These are phyloP conservation scores for Cladosporium cucumerinum DNA, from an alignment of 2,329 filamentous ascomycete species.

Conservation along the genomic window DNA sequence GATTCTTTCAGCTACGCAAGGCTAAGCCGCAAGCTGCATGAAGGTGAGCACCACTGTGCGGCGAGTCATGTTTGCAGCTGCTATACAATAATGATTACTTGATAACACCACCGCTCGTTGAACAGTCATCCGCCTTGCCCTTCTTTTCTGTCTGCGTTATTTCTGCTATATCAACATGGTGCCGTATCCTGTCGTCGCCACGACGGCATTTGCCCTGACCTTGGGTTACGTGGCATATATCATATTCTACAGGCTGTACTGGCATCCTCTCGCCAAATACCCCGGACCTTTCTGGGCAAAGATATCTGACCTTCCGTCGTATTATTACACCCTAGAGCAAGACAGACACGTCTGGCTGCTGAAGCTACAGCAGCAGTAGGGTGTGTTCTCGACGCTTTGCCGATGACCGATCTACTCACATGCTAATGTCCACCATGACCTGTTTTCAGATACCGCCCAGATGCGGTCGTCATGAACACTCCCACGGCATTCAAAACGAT, in stretches of 20 bases:
- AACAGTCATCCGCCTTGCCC: not conserved
- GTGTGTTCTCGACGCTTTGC: not conserved
- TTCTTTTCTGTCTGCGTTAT: not conserved
- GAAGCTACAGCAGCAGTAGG: slow-evolving; percentile 21
- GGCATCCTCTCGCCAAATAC: slow-evolving; percentile 13
- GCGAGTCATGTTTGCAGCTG: not conserved
- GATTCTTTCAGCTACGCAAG: not conserved
- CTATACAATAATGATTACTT: not conserved
- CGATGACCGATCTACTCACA: not conserved
- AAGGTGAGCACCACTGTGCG: not conserved
- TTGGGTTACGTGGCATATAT: not conserved
- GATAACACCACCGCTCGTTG: not conserved
- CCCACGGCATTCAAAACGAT: slow-evolving; percentile 21
- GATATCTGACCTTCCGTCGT: slow-evolving; percentile 19
- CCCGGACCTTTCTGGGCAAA: slow-evolving; percentile 20
- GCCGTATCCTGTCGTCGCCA: not conserved
- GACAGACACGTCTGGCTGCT: slow-evolving; percentile 22
- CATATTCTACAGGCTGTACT: slow-evolving; percentile 13
- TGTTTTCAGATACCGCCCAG: slow-evolving; percentile 23
- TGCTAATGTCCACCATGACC: slow-evolving; percentile 8
- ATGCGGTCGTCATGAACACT: slow-evolving; percentile 24
- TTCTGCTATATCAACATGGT: not conserved
- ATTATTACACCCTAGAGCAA: slow-evolving; percentile 20
- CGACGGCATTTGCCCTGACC: not conserved
- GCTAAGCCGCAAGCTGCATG: not conserved